phyloP scores from a whole-genome alignment of 345 rosid species.

The Lepidium aucheri region DNA sequence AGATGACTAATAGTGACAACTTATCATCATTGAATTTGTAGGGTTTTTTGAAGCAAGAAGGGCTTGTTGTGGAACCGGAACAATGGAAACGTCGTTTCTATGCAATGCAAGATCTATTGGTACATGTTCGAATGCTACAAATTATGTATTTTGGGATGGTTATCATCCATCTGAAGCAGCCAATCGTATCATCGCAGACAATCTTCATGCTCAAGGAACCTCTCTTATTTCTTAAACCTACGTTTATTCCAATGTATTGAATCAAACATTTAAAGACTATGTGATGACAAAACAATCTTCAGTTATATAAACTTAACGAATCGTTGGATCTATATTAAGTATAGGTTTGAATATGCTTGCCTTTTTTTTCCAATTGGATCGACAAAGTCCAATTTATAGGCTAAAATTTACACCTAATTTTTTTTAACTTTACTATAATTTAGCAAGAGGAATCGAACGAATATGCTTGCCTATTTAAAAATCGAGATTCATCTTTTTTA shows the following conservation, averaged over 20 bases:
- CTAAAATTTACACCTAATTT: no score
- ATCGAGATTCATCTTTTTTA: no score
- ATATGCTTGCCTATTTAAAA: no score
- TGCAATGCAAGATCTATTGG: constrained; percentile 68
- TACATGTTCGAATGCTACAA: constrained; percentile 72
- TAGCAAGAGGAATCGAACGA: no score
- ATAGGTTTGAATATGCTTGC: not conserved
- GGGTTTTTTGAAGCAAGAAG: constrained; percentile 81
- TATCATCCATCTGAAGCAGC: constrained; percentile 90
- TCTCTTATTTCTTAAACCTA: constrained; percentile 44
- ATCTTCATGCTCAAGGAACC: constrained; percentile 45
- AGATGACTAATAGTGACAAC: not conserved
- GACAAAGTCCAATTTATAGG: no score
- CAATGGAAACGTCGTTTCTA: constrained; percentile 61
- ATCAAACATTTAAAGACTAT: not conserved
- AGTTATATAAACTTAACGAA: not conserved
- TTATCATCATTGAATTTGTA: not conserved
- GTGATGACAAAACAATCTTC: not conserved
- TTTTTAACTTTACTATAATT: no score
- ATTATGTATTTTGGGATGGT: constrained; percentile 87
- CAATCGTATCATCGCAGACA: constrained; percentile 53
- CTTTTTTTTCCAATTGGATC: no score
- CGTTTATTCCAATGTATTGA: not conserved
- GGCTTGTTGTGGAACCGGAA: constrained; percentile 83
- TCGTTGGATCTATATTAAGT: no score